Base-by-base conservation (phyloP, 441 rosid species). In the Kokia cookei region DNA sequence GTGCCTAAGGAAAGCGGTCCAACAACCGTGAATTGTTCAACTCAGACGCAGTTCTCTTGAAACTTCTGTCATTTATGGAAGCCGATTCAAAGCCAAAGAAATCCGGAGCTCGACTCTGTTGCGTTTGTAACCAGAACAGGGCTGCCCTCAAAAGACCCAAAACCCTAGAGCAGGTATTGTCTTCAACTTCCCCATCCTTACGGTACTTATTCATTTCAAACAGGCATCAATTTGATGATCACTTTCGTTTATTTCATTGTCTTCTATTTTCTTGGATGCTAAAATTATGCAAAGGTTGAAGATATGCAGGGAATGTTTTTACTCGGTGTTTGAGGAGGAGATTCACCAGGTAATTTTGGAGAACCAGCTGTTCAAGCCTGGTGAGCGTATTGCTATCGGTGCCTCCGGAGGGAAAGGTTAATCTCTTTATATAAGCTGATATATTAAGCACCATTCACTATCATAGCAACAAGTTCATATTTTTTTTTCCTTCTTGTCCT, bases 381-480 rank as follows among this genome's bases (percentile, higher is more conserved):
- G 93, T 54, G 95, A 95, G 37, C 91, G 98, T 7, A 82, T 95
- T 58, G 99, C 87, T 29, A 87, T 95, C 11, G 97, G 97, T 60
- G 97, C 97, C 12, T 93, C 99, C 1, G 96, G 97, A 37, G 98
- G 99, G 61, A 93, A 93, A 93, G 96, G 98, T 93, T 57, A 35
- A 15, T 78, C 65, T 51, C 50, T 40, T 47, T 27, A 13, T 26
- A 22, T 24, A 73, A 63, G 61, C 40, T 61, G 32, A 26, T 55
- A 8, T n/a, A 19, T 19, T 22, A 35, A 19, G 42, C 50, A 54
- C 17, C 26, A 24, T 8, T 15, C 15, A 9, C 10, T 68, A 14
- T 51, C 15, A 68, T 50, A 4, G 15, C 43, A 14, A 48, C 58
- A 27, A 29, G 14, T 68, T 48, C 51, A 5, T 61, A 2, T 12